Conservation (phyloP, 2,329 filamentous ascomycete species). For the Xylariaceae sp. region DNA sequence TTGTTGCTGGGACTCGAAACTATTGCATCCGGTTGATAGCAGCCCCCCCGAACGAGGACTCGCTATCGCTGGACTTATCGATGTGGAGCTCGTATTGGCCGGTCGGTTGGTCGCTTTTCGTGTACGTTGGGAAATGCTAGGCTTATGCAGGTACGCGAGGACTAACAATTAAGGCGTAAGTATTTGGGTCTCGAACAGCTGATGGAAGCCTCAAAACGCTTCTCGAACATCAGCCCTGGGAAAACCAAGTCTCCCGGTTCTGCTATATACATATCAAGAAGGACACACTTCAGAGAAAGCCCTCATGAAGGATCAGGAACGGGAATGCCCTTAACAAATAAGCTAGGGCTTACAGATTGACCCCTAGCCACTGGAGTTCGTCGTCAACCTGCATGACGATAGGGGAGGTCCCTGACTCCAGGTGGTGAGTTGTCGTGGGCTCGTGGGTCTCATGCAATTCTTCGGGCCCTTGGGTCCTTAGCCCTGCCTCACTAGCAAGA, state of each 20-base stretch:
- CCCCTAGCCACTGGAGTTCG: neutral
- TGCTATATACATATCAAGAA: neutral
- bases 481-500: too few relatives aligned
- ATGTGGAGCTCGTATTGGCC: conserved; percentile 17
- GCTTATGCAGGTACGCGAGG: conserved; percentile 27
- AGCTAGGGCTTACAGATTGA: conserved; percentile 15
- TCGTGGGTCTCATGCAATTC: neutral
- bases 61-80: conserved; percentile 7
- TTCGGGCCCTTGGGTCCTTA: too few relatives aligned
- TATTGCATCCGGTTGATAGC: conserved; percentile 1
- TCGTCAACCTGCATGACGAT: conserved; percentile 20
- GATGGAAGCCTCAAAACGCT: neutral
- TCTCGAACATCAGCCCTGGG: conserved; percentile 14
- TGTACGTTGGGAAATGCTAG: conserved; percentile 5
- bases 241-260: conserved; percentile 1
- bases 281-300: neutral
- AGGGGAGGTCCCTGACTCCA: neutral
- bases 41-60: conserved; percentile 19
- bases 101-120: conserved; percentile 5
- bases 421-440: conserved; percentile 6
- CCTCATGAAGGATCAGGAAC: conserved; percentile 4
- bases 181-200: conserved; percentile 7
- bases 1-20: too few relatives aligned
- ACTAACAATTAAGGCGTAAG: too few relatives aligned
- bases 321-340: conserved; percentile 2